Base-by-base conservation (phyloP, 352 stramenopile genomes). In the Globisporangium alternatum region DNA sequence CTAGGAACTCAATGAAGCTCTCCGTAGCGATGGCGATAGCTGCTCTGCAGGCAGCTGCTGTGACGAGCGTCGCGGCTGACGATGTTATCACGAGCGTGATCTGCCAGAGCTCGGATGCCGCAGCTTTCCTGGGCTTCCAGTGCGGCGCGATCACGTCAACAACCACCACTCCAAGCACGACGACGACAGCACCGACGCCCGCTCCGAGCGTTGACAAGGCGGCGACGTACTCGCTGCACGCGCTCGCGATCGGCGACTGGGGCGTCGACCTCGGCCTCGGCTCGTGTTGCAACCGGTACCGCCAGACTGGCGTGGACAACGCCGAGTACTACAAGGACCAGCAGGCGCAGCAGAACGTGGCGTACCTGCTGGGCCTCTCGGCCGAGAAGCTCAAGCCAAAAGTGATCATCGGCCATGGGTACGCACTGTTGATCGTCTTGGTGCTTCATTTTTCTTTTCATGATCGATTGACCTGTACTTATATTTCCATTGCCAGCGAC, bases 261-360 rank as follows among this genome's bases (percentile, higher is more conserved):
- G 82, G 80, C 1, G 71, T 86, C 7, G 82, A 88, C 45, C 62
- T 87, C 19, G 73, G 71, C 44, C 77, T 89, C 10, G 83, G 75
- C 3, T 90, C 83, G 44, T 92, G 83, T 68, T 92, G 83, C 63
- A 88, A 88, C 31, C 74, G 83, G 6, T 90, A 91, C 53, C 80
- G 78, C 25, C 76, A 87, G 55, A 89, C 80, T 0, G 78, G 79
- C 8, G 75, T 65, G 1, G 74, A 74, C 49, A 88, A 79, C 43
- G 70, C 56, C 5, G 76, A 81, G 65, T 91, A 89, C 68, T 86
- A 88, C 64, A 88, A 89, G 25, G 83, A 92, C 63, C 81, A 86
- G 22, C 79, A 90, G 53, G 81, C 83, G 15, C 83, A 92, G 60
- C 48, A 69, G 33, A 88, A 88, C 53, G 77, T 92, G 0, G 83